Conservation (phyloP, 139 green algal genomes). For the Chlamydomonas eustigma region DNA sequence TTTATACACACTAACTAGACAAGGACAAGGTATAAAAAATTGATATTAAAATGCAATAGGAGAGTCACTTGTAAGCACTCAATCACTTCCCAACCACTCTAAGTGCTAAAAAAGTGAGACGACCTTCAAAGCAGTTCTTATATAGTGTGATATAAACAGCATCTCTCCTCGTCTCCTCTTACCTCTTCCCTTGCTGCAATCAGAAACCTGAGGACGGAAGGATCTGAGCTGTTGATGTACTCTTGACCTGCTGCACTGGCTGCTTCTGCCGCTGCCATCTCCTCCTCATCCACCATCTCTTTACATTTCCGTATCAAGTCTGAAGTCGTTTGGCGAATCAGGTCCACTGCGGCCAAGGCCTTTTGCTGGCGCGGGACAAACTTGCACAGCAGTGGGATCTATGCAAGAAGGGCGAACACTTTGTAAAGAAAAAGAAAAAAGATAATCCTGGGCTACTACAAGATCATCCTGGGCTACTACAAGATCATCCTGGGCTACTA, state of each 20-base stretch:
- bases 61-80: too few relatives aligned
- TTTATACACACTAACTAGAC: too few relatives aligned
- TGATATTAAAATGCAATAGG: too few relatives aligned
- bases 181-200: slow-evolving; percentile 94
- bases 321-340: slow-evolving; percentile 88
- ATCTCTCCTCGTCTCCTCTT: slow-evolving; percentile 1
- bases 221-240: slow-evolving; percentile 89
- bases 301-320: slow-evolving; percentile 87
- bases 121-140: too few relatives aligned
- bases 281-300: slow-evolving; percentile 23
- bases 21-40: too few relatives aligned
- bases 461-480: too few relatives aligned
- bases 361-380: slow-evolving; percentile 60
- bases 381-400: slow-evolving; percentile 45
- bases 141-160: too few relatives aligned
- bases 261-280: slow-evolving; percentile 5
- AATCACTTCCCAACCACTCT: too few relatives aligned
- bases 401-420: too few relatives aligned
- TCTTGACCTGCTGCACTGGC: slow-evolving; percentile 48
- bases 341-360: slow-evolving; percentile 72
- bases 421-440: too few relatives aligned
- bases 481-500: background rate
- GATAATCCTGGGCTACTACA: too few relatives aligned
- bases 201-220: slow-evolving; percentile 92
- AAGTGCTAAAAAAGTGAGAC: too few relatives aligned